Base-by-base conservation (phyloP, 2,329 filamentous ascomycete genomes). In the Hypoxylon sp. region DNA sequence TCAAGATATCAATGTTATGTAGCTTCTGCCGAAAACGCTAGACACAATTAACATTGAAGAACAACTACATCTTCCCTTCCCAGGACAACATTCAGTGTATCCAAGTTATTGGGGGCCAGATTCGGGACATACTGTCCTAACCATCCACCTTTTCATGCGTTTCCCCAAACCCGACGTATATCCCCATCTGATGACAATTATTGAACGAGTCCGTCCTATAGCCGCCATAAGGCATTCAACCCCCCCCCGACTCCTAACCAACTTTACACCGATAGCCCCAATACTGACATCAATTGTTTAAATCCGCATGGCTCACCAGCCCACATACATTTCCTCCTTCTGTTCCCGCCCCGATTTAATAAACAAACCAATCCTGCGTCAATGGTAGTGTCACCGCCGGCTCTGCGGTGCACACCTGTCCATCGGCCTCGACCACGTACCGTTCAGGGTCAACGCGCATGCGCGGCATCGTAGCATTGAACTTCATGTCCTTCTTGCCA, bases 371-470 rank as follows among this genome's bases (percentile, higher is more conserved):
- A 13, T 81, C 83, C 82, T 97, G 93, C 65, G 91, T 89, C 77
- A 97, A 82, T 5, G 94, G 94, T 79, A 98, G 79, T 56, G 77
- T 84, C 25, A 84, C 84, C 21, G 91, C 88, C 3, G 94, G 92
- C 79, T 91, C 92, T 0, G 93, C 93, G 45, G 83, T 86, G 76
- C 92, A 94, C 36, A 90, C 82, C 79, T 87, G 80, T 0, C 93
- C 94, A 80, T 97, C 93, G 1, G 94, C 94, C 82, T 95, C 90
- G 25, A 98, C 94, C 14, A 84, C 87, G 82, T 98, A 98, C 75
- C 87, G 90, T 85, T 98, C 95, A 4, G 95, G 92, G 79, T 98
- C 94, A 66, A 98, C 94, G 74, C 84, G 89, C 93, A 98, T 98
- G 81, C 86, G 89, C 13, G 95, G 95, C 88, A 89, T 93, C 60